phyloP scores from a whole-genome alignment of 192 early-diverging fungal species.

The Piromyces finnis region DNA sequence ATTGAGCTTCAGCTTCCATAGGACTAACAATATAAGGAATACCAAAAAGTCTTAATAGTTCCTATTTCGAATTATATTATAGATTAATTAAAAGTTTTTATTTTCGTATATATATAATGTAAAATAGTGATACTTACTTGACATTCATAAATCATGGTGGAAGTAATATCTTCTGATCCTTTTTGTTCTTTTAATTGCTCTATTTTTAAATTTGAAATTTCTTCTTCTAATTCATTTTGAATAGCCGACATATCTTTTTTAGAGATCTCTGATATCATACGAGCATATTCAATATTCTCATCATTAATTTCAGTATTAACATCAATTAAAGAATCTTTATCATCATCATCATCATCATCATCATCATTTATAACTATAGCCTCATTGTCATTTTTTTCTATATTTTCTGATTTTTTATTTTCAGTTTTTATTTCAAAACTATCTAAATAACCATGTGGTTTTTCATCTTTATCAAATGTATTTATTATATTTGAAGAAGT shows the following conservation, averaged over 20 bases:
- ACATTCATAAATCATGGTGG: constrained; percentile 56
- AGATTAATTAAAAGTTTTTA: too few relatives aligned
- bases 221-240: constrained; percentile 20
- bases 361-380: neutral
- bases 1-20: constrained; percentile 97
- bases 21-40: constrained; percentile 83
- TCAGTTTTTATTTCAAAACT: too few relatives aligned
- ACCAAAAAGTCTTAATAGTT: constrained; percentile 76
- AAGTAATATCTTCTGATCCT: constrained; percentile 39
- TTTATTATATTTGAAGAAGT: too few relatives aligned
- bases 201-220: constrained; percentile 16
- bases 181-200: constrained; percentile 24
- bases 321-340: constrained; percentile 15
- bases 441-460: too few relatives aligned
- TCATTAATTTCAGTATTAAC: neutral
- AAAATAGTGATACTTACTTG: constrained; percentile 12
- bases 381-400: neutral
- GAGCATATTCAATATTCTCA: constrained; percentile 39
- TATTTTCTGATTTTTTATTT: too few relatives aligned
- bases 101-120: too few relatives aligned
- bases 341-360: constrained; percentile 21
- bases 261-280: constrained; percentile 32
- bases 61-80: constrained; percentile 9
- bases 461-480: too few relatives aligned
- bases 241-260: constrained; percentile 17